These are phyloP conservation scores for Coemansia sp. DNA, from an alignment of 192 early-diverging fungal genomes.

Conservation along the genomic window DNA sequence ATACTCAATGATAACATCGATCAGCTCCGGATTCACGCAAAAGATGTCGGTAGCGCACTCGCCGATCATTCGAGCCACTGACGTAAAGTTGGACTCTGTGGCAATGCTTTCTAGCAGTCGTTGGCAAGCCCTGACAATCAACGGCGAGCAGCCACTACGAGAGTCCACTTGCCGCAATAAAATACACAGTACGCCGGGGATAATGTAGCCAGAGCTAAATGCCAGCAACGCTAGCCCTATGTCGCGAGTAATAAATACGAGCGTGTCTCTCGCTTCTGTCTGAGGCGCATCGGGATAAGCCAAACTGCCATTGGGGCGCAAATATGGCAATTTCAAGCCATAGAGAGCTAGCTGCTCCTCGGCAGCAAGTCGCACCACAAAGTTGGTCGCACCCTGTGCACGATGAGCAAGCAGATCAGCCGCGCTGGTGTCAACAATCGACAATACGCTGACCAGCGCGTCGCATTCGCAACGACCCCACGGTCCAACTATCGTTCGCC, in stretches of 20 bases:
- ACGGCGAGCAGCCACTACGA: slow-evolving; percentile 4
- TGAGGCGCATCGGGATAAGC: slow-evolving; percentile 24
- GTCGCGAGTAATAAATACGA: slow-evolving; percentile 42
- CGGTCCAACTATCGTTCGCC: slow-evolving; percentile 26
- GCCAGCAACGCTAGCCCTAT: slow-evolving; percentile 36
- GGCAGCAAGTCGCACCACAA: slow-evolving; percentile 25
- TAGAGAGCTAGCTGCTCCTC: slow-evolving; percentile 39
- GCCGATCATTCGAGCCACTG: slow-evolving; percentile 4
- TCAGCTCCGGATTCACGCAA: slow-evolving; percentile 20
- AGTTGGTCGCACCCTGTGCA: slow-evolving; percentile 20
- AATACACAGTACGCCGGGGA: slow-evolving; percentile 31
- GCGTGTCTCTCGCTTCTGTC: slow-evolving; percentile 9
- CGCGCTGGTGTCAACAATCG: slow-evolving; percentile 16
- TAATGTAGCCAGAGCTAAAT: slow-evolving; percentile 5
- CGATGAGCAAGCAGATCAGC: slow-evolving; percentile 14
- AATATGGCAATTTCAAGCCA: slow-evolving; percentile 22
- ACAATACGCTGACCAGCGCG: slow-evolving; percentile 4
- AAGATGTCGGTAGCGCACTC: slow-evolving; percentile 27
- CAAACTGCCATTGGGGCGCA: slow-evolving; percentile 19
- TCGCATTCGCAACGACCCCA: slow-evolving; percentile 16
- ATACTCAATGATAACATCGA: background rate
- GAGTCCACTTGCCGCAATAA: slow-evolving; percentile 21
- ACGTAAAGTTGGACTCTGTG: slow-evolving; percentile 5
- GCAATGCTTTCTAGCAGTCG: slow-evolving; percentile 26
- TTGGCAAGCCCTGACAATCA: slow-evolving; percentile 17